Percentiles rank a stretch among this genome's conserved stretches.
These are phyloP conservation scores for Moniliella sp. DNA, from an alignment of 1,284 basidiomycete species.

Conservation along the genomic window DNA sequence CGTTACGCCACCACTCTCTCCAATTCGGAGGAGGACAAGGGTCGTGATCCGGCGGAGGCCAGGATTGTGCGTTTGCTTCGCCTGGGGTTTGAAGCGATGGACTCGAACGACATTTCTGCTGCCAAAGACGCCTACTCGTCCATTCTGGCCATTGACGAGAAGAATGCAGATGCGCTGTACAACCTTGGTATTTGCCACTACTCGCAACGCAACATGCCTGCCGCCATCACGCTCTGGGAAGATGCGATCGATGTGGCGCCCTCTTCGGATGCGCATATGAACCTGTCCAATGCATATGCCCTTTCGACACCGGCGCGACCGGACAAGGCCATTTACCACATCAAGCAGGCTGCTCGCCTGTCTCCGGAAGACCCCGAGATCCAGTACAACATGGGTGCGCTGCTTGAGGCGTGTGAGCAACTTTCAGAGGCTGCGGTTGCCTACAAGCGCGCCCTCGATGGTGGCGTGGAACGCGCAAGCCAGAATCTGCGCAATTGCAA, in stretches of 20 bases:
- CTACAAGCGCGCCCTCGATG: slow-evolving; percentile 55
- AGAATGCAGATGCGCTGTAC: no score
- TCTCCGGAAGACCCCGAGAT: slow-evolving; percentile 82
- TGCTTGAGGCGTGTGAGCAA: slow-evolving; percentile 63
- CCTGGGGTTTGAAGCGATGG: no score
- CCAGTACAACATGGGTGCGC: slow-evolving; percentile 74
- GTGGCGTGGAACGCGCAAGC: slow-evolving; percentile 43
- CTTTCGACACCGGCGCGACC: slow-evolving; percentile 62
- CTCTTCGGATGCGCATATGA: slow-evolving; percentile 75
- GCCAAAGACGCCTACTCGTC: no score
- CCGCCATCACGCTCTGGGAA: slow-evolving; percentile 19
- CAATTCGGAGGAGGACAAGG: no score
- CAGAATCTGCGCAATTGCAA: no score
- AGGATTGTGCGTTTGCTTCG: no score
- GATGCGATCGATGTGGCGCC: slow-evolving; percentile 45
- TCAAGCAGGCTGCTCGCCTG: slow-evolving; percentile 62
- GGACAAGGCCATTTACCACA: slow-evolving; percentile 68
- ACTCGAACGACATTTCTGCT: no score
- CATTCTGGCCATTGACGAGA: no score
- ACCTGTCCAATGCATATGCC: slow-evolving; percentile 80
- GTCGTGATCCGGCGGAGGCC: no score
- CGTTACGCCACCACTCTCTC: no score
- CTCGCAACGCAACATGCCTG: slow-evolving; percentile 6
- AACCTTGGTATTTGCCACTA: slow-evolving; percentile 57
- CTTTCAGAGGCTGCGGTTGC: slow-evolving; percentile 58